Base-by-base conservation (phyloP, 2,329 filamentous ascomycete species). In the Calonectria pseudoreteaudii region DNA sequence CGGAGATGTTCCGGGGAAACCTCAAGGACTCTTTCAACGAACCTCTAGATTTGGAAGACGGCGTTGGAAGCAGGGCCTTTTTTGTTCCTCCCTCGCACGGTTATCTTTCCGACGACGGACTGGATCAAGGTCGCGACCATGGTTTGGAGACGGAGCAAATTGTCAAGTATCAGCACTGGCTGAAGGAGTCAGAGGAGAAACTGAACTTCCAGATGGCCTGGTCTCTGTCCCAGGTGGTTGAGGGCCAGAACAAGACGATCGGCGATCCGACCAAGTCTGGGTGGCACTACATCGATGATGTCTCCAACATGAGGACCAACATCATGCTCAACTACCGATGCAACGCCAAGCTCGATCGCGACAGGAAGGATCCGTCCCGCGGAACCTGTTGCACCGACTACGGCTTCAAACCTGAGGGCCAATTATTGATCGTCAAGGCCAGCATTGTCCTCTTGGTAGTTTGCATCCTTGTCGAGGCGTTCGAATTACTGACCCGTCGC, bases 321-420 rank as follows among this genome's bases (percentile, higher is more conserved):
- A 81, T 91, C 26, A 77, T 91, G 0, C 84, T 92, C 36, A 90
- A 90, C 75, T 80, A 87, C n/a, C 87, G 89, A 62, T 92, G 90
- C 81, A 92, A 75, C 80, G 86, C 81, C 75, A 86, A 75, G 78
- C 83, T 74, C 71, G 81, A 74, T 77, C 81, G 70, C 2, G 68
- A 78, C n/a, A 75, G 77, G 23, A 82, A 82, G 28, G 86, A 86
- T 70, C 86, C 87, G 0, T 88, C 87, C 75, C 83, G 87, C 64
- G 84, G 86, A 68, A 90, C 89, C 11, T 91, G 90, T 79, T 91
- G 90, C 77, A 87, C 83, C 56, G 85, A 84, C 53, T 91, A 91
- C 75, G 79, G 82, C 10, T 66, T 66, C n/a, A 78, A 73, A 26
- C 72, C 80, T 1, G 72, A 76, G 13, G 65, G 81, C 1, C 82